Conservation (phyloP, 352 stramenopile genomes). For the Phytopythium cucurbitacearum region DNA sequence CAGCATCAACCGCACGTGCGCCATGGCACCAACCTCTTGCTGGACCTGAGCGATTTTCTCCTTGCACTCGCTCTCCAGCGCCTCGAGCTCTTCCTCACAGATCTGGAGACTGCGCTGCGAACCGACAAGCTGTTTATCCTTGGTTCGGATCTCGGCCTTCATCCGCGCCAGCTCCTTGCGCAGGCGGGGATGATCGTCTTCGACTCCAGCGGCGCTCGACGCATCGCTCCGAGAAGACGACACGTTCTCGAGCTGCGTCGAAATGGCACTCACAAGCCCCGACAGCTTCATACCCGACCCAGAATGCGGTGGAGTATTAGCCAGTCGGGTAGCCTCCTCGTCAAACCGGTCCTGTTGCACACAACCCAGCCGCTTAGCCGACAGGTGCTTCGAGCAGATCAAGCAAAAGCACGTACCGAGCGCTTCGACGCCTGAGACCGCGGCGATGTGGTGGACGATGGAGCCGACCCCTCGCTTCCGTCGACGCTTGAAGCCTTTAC, state of each 20-base stretch:
- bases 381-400: not conserved
- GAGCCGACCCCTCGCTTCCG: not conserved
- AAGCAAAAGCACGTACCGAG: not conserved
- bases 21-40: constrained; percentile 26
- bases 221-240: constrained; percentile 19
- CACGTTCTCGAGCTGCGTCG: constrained; percentile 22
- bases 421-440: too few species aligned
- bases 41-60: constrained; percentile 64
- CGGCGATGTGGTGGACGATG: too few species aligned
- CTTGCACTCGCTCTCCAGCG: constrained; percentile 69
- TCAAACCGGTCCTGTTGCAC: not conserved
- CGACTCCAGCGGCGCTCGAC: constrained; percentile 5
- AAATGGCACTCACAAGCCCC: constrained; percentile 27
- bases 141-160: constrained; percentile 47
- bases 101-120: constrained; percentile 56
- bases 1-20: not conserved
- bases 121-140: constrained; percentile 56
- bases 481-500: not conserved
- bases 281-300: constrained; percentile 25
- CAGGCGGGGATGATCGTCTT: constrained; percentile 25
- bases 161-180: constrained; percentile 54
- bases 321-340: constrained; percentile 1
- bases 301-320: constrained; percentile 20
- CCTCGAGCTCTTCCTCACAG: constrained; percentile 75
- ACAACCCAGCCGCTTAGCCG: not conserved